Base-by-base conservation (phyloP, 2,329 filamentous ascomycete genomes). In the Clarireedia sp. region DNA sequence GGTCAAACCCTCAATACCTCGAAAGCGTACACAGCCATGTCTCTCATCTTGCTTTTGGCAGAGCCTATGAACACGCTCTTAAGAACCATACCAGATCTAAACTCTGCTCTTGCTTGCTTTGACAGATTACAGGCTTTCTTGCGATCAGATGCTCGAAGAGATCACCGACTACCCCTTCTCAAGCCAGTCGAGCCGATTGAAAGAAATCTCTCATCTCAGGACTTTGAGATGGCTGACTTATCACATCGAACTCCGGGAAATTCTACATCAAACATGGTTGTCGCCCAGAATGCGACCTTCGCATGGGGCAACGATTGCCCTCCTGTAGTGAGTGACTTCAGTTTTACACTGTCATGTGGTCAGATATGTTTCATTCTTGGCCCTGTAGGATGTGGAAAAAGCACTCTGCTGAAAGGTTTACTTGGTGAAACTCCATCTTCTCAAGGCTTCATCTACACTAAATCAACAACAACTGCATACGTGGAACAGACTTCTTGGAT, bases 401-500 rank as follows among this genome's bases (percentile, higher is more conserved):
- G 59, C 14, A 63, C 62, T n/a, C 44, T 67, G 12, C 24, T 67
- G 50, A 62, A 69, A 56, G 60, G 63, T 14, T 46, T 70, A n/a
- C 60, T 70, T 12, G 62, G 66, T 12, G 66, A 66, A 52, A 66
- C 62, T 4, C 56, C 62, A 3, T 60, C 59, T 1, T 58, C 56
- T 6, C 51, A 65, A 47, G 66, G 65, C 0, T 63, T 63, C 37
- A 57, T 67, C 5, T 64, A 62, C 40, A 61, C 54, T 8, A 57
- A 57, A 26, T 51, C 47, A 5, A 45, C 41, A 5, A 52, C 51
- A 24, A 60, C 70, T 8, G 73, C 70, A 0, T 78, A 74, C 58
- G 75, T 73, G 44, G 70, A 72, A 44, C 76, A 78, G 57, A 66
- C 62, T 1, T 70, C 75, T 0, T 78, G 75, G 74, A 68, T 77